Evolutionary conservation across 108 stramenopile species (phyloP), one percentile per base, ranked within the genome.

Genomic region (Cyclotella baltica): DNA sequence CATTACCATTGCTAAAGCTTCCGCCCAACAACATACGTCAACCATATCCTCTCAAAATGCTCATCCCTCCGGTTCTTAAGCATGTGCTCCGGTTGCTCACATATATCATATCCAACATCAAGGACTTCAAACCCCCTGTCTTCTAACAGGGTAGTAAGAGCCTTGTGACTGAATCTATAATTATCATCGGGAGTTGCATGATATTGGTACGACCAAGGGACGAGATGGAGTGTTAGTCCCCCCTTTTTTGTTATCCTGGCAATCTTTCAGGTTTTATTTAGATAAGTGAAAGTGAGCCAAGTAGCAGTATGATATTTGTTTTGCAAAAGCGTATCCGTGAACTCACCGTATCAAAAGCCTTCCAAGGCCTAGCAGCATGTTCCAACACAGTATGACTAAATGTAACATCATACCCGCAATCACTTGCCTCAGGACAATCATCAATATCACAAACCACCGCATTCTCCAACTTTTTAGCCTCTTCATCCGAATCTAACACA

Each of bases 171-270:
- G 64, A 86, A 86, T 13, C 86, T 77, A 67, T 72, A 86, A 20
- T 86, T 76, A 67, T 86, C 86, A 66, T 76, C 86, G 11, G 83
- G 86, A 46, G 86, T 86, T 35, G 86, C 86, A 43, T 86, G 83
- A 50, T 83, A 86, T 55, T 86, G 83, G 69, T 86, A 86, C 15
- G 77, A 78, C 51, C 62, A 86, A 3, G 82, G 86, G 1, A 86
- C 83, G 34, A 86, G 53, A 34, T 86, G 86, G 57, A 86, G 56
- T 15, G 86, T 86, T 51, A 86, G 64, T 0, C 86, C 86, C 18
- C 86, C 86, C 40, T 67, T 79, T 48, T 86, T 86, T 28, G 82
- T 86, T 0, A 83, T 76, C 16, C 86, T 61, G 10, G 86, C 86
- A 37, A 86, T 68, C n/a, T n/a, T n/a, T n/a, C n/a, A n/a, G n/a